phyloP scores from a whole-genome alignment of 202 grass and related monocot species.

The Digitaria exilis region DNA sequence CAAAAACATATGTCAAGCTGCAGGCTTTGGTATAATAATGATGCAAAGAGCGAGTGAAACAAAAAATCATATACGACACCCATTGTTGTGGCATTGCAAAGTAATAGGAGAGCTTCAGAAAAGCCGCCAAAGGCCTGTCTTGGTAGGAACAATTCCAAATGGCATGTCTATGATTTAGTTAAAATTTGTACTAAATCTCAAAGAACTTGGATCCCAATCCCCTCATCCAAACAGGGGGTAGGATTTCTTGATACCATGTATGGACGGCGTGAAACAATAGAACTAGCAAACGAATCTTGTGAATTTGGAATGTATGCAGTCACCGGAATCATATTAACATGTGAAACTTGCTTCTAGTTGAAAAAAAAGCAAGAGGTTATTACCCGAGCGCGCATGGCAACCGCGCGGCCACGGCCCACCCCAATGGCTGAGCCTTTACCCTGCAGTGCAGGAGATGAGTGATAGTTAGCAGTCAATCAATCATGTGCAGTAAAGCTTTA shows the following conservation, averaged over 20 bases:
- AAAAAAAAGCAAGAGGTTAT: not conserved
- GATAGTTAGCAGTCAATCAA: not conserved
- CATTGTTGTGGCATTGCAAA: not conserved
- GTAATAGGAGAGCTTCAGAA: not conserved
- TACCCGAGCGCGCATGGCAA: slow-evolving; percentile 91
- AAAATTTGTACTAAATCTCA: not conserved
- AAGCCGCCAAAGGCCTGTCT: not conserved
- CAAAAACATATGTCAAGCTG: not conserved
- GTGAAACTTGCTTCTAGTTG: not conserved
- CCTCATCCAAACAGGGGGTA: not conserved
- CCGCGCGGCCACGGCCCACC: slow-evolving; percentile 83
- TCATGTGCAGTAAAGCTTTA: too few relatives aligned
- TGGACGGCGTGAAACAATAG: not conserved
- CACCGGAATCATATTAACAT: not conserved
- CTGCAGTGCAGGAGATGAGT: slow-evolving; percentile 1
- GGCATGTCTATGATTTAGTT: not conserved
- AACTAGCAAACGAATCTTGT: not conserved
- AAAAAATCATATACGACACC: not conserved
- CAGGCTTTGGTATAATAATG: not conserved
- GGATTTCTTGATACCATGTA: not conserved
- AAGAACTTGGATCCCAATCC: not conserved
- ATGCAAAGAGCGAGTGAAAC: not conserved
- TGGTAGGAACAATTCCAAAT: not conserved
- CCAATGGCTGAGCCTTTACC: slow-evolving; percentile 76
- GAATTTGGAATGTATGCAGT: not conserved